Percentiles rank a stretch among this genome's conserved stretches.
These are phyloP conservation scores for Auriscalpium microsporum DNA, from an alignment of 768 basidiomycete genomes.

Conservation along the genomic window DNA sequence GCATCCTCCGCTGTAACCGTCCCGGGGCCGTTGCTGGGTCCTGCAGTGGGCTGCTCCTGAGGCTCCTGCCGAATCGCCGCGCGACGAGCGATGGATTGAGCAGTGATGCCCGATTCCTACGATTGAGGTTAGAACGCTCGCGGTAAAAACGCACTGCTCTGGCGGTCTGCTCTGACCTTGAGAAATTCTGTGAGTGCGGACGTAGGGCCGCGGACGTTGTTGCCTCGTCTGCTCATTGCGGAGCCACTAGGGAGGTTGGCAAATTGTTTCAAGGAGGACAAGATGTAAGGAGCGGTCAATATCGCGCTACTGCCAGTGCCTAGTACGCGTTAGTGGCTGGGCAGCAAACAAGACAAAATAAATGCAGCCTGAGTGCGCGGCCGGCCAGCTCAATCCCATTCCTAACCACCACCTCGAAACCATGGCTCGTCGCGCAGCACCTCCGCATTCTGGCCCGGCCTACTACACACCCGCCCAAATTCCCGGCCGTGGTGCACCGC, in stretches of 20 bases:
- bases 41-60: conserved; percentile 33
- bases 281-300: no score
- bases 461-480: conserved; percentile 43
- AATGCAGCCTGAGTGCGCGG: no score
- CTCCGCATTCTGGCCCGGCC: conserved; percentile 43
- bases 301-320: no score
- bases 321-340: no score
- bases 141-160: neutral
- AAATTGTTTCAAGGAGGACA: no score
- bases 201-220: conserved; percentile 72
- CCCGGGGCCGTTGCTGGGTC: conserved; percentile 30
- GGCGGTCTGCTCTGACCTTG: conserved; percentile 35
- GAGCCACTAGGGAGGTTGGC: no score
- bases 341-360: no score
- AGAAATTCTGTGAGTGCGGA: conserved; percentile 81
- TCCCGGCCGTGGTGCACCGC: conserved; percentile 30
- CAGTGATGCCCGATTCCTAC: conserved; percentile 47
- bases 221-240: conserved; percentile 12
- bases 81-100: conserved; percentile 31
- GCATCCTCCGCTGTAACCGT: conserved; percentile 9
- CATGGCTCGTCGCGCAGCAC: conserved; percentile 35
- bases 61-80: conserved; percentile 20
- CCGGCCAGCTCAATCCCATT: no score
- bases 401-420: no score
- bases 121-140: neutral